Base-by-base conservation (phyloP, 139 green algal genomes). In the Volvox reticuliferus region DNA sequence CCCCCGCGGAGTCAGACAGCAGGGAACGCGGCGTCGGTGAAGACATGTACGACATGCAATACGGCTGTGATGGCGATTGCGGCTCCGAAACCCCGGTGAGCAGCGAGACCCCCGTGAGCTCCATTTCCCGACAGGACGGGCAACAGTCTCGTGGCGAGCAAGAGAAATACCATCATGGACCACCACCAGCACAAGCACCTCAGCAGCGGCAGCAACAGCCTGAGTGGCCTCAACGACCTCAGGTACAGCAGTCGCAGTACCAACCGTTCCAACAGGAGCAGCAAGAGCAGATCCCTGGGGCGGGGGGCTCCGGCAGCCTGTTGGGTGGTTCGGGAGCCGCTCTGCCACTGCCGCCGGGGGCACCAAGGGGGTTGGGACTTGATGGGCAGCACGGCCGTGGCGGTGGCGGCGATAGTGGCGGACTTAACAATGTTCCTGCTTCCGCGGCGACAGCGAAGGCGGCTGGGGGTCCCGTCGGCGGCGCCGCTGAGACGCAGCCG, bases 81-180 rank as follows among this genome's bases (percentile, higher is more conserved):
- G 55, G 30, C 30, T 89, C 84, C 13, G 84, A 89, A 50, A 89
- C 84, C 1, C 67, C 68, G 13, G 55, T 79, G 71, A 35, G 24
- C 67, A 89, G 84, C 37, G 84, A 89, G 32, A 89, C 84, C 2
- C 84, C 84, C 0, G 24, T 89, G 36, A 81, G 22, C 0, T 89
- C 84, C 68, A 33, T 67, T 22, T 81, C 67, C 35, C 14, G 55
- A 26, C 84, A 79, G 35, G 17, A 61, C 24, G 17, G 16, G 68
- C 36, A 81, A 22, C 84, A 30, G 68, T 35, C 19, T 26, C 36
- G 32, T 16, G 28, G 26, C 6, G 62, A 65, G 65, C 33, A 89
- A 67, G 26, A 35, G 35, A 6, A 79, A 71, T 20, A 65, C 24
- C 63, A 65, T 0, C 33, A 63, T 17, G 24, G 12, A 22, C 13